Base-by-base conservation (phyloP, 345 rosid genomes). In the Anacardium occidentale region DNA sequence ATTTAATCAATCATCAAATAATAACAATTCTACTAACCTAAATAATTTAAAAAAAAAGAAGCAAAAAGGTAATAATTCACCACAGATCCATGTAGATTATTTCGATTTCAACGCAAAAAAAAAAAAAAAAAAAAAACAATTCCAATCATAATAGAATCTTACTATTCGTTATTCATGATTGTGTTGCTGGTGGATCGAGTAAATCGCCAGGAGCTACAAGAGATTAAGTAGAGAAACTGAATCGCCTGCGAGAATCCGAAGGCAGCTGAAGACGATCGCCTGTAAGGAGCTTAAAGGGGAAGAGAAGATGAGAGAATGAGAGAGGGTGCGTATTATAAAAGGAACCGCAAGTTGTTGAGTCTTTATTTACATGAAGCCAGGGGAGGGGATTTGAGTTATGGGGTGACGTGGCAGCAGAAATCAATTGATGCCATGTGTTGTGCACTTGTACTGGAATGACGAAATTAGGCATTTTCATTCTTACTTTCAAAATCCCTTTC, bases 131-230 rank as follows among this genome's bases (percentile, higher is more conserved):
- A n/a, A n/a, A n/a, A 26, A 8, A 17, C 5, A 25, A 50, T 69
- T 17, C 15, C 47, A 56, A 32, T 4, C 22, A 58, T 20, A 74
- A 34, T 13, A 45, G 68, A 14, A 6, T 21, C 81, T 88, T 89
- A 94, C 98, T 94, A 94, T 87, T 94, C 98, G 69, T 92, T 90
- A 88, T 89, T 94, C 98, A 94, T 94, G 87, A 55, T 77, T 71
- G 84, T 10, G 78, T 37, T 21, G 75, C 45, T 6, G 15, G 65
- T 3, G 58, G 62, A 70, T 66, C 60, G 59, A 70, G 37, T 52
- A 71, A 73, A 70, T 52, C 72, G 44, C 68, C 42, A 72, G 79
- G 75, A 62, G 53, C 47, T 2, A 68, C 34, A 37, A 37, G 17
- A 53, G 62, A 66, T 29, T 22, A n/a, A 37, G 69, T 29, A 50